These are phyloP conservation scores for Lepraria neglecta DNA, from an alignment of 495 filamentous ascomycete genomes.

Conservation along the genomic window DNA sequence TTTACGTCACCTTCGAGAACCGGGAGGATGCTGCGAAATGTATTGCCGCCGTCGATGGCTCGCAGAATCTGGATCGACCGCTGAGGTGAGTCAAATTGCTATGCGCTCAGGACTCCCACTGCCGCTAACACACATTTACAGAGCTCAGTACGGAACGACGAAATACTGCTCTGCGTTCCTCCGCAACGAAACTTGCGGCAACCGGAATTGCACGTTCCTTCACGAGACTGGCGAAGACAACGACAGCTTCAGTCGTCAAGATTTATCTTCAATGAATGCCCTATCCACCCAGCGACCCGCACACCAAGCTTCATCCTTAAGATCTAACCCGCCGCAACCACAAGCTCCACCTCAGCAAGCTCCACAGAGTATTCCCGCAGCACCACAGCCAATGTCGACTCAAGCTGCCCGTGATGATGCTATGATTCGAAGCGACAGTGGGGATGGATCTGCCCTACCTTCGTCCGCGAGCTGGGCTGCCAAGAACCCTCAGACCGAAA, in stretches of 20 bases:
- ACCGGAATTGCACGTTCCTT: conserved; percentile 93
- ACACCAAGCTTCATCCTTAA: conserved; percentile 29
- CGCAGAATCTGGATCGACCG: conserved; percentile 78
- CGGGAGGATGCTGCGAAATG: conserved; percentile 82
- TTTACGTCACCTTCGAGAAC: conserved; percentile 92
- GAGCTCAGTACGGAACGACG: conserved; percentile 94
- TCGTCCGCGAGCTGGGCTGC: conserved; percentile 90
- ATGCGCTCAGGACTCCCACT: neutral
- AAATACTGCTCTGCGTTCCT: conserved; percentile 99
- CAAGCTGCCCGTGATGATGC: conserved; percentile 65
- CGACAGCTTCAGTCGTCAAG: conserved; percentile 91
- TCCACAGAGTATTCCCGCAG: conserved; percentile 40
- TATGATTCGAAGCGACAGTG: conserved; percentile 48
- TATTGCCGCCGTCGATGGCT: conserved; percentile 87
- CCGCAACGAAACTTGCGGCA: conserved; percentile 84
- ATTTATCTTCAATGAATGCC: conserved; percentile 92
- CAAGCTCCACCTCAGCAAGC: conserved; percentile 46
- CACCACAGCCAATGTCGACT: conserved; percentile 47
- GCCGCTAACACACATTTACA: conserved; percentile 33
- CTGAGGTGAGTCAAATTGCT: conserved; percentile 47
- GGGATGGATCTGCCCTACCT: conserved; percentile 79
- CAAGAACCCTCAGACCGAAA: conserved; percentile 62
- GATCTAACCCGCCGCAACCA: conserved; percentile 37
- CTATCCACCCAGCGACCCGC: conserved; percentile 67
- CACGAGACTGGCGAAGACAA: conserved; percentile 96